These are phyloP conservation scores for Mitragyna speciosa DNA, from an alignment of 257 asterid genomes.

Conservation along the genomic window DNA sequence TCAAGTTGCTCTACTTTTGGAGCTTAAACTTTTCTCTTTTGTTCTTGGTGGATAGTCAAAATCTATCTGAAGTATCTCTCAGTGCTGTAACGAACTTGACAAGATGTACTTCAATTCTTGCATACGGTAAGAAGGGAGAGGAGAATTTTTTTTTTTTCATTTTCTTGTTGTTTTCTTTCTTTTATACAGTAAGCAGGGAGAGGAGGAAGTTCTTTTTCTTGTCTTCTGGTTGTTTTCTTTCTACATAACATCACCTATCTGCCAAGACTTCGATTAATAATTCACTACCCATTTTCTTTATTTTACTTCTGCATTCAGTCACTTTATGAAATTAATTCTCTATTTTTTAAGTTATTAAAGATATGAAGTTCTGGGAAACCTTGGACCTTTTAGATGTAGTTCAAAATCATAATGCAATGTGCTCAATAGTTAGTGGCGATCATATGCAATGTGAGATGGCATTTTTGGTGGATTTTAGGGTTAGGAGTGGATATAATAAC, in stretches of 20 bases:
- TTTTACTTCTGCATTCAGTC: not conserved
- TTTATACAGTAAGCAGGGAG: no score
- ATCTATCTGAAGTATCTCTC: not conserved
- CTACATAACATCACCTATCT: not conserved
- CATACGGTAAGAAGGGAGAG: not conserved
- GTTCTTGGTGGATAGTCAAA: not conserved
- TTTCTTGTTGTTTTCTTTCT: no score
- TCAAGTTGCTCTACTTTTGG: not conserved
- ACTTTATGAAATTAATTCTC: not conserved
- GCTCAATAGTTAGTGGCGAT: not conserved
- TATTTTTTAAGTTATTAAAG: not conserved
- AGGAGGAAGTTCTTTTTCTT: no score
- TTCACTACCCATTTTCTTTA: not conserved
- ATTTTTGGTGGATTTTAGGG: not conserved
- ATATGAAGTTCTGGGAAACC: not conserved
- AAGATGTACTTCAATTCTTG: not conserved
- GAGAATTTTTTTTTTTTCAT: not conserved
- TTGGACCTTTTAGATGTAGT: no score
- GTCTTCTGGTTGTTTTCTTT: not conserved
- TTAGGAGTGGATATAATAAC: not conserved
- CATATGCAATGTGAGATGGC: not conserved
- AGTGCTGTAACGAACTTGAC: not conserved
- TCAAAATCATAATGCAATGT: not conserved
- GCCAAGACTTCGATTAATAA: not conserved
- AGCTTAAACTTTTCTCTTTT: not conserved